These are phyloP conservation scores for Ambrosiella xylebori DNA, from an alignment of 2,329 filamentous ascomycete species.

Conservation along the genomic window DNA sequence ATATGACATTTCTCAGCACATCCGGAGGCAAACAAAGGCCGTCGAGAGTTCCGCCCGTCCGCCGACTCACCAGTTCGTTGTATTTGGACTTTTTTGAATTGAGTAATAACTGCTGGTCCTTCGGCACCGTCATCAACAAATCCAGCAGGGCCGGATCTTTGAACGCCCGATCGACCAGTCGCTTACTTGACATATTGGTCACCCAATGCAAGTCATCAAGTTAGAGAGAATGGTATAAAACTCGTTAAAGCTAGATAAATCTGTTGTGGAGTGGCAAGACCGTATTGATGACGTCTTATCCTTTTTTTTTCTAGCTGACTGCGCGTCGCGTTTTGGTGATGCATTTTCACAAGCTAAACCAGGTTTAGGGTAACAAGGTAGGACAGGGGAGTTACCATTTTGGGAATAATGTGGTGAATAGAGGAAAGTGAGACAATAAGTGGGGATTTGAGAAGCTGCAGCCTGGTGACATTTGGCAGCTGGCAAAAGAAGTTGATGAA, in stretches of 20 bases:
- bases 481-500: neutral
- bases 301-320: neutral
- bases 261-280: neutral
- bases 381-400: neutral
- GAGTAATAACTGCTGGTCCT: slow-evolving; percentile 4
- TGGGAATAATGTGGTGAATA: neutral
- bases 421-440: neutral
- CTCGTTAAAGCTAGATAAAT: neutral
- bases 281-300: too few species aligned
- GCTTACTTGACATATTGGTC: neutral
- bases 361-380: neutral
- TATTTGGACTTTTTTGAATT: neutral
- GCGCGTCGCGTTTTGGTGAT: slow-evolving; percentile 5
- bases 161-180: neutral
- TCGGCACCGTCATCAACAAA: neutral
- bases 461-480: neutral
- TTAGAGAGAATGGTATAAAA: neutral
- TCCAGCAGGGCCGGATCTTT: neutral
- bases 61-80: neutral
- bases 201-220: neutral
- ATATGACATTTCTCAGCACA: slow-evolving; percentile 1
- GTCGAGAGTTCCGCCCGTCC: slow-evolving; percentile 5
- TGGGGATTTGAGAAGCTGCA: neutral
- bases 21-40: slow-evolving; percentile 4
- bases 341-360: neutral